phyloP scores from a whole-genome alignment of 164 flowering plant genomes.

The Vitis rupestris region DNA sequence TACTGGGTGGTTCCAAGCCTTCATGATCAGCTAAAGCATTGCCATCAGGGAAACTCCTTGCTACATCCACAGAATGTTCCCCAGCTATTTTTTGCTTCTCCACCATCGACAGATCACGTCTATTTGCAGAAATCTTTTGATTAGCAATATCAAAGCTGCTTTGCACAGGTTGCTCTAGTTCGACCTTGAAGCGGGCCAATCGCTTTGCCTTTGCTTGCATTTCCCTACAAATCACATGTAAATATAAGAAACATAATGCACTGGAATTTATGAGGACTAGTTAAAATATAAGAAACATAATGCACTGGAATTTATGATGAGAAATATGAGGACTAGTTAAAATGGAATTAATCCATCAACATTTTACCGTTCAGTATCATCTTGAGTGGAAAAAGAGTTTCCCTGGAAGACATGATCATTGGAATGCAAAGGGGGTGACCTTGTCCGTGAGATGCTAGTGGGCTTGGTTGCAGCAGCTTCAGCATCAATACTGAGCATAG shows the following conservation, averaged over 20 bases:
- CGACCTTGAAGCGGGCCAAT: conserved; percentile 76
- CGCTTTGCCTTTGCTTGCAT: conserved; percentile 83
- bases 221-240: conserved; percentile 48
- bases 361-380: conserved; percentile 55
- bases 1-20: conserved; percentile 39
- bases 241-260: background rate
- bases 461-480: conserved; percentile 30
- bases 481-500: conserved; percentile 18
- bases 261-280: background rate
- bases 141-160: conserved; percentile 25
- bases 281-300: background rate
- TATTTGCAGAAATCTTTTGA: conserved; percentile 30
- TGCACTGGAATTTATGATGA: background rate
- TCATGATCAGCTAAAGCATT: conserved; percentile 45
- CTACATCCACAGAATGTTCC: conserved; percentile 28
- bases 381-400: conserved; percentile 25
- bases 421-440: conserved; percentile 55
- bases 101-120: conserved; percentile 22
- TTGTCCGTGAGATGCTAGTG: conserved; percentile 38
- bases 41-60: conserved; percentile 27
- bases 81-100: conserved; percentile 31
- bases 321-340: background rate
- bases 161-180: conserved; percentile 44
- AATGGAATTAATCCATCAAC: background rate
- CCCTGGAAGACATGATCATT: conserved; percentile 28